Conservation (phyloP, 2,329 filamentous ascomycete species). For the Cytospora leucostoma region DNA sequence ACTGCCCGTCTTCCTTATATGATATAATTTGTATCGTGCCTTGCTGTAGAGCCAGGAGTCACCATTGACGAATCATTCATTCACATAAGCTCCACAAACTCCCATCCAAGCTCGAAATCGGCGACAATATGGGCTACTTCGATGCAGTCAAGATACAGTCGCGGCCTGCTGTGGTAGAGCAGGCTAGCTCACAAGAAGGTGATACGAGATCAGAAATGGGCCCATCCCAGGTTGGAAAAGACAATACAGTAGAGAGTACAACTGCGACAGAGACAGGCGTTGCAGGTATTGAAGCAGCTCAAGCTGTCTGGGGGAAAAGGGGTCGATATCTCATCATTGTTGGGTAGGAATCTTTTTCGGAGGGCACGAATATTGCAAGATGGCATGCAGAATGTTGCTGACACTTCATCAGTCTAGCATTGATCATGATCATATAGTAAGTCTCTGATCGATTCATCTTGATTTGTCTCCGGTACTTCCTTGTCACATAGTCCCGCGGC, state of each 20-base stretch:
- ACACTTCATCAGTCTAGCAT: constrained; percentile 28
- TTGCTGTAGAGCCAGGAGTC: neutral
- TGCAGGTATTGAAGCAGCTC: constrained; percentile 31
- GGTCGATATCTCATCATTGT: constrained; percentile 29
- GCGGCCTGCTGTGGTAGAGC: constrained; percentile 1
- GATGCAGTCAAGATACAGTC: constrained; percentile 3
- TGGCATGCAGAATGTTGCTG: neutral
- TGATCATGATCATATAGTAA: constrained; percentile 35
- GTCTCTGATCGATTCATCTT: neutral
- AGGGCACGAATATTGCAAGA: neutral
- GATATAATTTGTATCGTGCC: neutral
- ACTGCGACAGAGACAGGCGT: constrained; percentile 26
- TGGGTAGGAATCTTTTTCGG: constrained; percentile 24
- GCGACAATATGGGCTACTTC: constrained; percentile 6
- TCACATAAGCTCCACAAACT: neutral
- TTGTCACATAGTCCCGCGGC: neutral
- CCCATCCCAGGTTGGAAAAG: no score
- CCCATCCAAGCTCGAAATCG: neutral
- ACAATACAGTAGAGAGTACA: neutral
- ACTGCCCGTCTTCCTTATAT: no score
- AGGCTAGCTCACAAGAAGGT: neutral
- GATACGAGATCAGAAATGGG: neutral
- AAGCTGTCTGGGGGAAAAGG: constrained; percentile 33
- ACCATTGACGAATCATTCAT: neutral
- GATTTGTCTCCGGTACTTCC: neutral